Base-by-base conservation (phyloP, 1,139 yeast genomes). In the Scheffersomyces parashehatae region DNA sequence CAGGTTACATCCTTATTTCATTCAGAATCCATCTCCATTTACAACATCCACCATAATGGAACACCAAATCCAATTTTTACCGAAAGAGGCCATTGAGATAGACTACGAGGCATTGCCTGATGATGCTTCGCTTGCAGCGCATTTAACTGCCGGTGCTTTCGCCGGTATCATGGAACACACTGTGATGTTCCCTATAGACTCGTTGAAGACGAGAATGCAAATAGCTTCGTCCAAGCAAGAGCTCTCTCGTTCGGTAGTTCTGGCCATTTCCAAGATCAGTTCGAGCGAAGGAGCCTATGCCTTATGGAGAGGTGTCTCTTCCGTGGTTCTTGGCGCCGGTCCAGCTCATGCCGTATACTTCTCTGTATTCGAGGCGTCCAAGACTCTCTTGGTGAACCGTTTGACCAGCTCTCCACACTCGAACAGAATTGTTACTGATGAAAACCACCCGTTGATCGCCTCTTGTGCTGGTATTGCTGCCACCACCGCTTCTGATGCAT, bases 101-200 rank as follows among this genome's bases (percentile, higher is more conserved):
- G 97, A 91, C 60, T 93, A 93, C 64, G 99, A 93, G 65, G 85
- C 97, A 1, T 77, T 93, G 37, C 99, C 99, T 1, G 88, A 85
- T 36, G 83, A 84, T 57, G 91, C 97, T 11, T 85, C 97, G 1
- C 68, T 93, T 45, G 65, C 82, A 5, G 90, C 96, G 8, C 96
- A 91, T 62, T 75, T 93, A 51, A 62, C 66, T 12, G 99, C 99
- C 2, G 99, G 99, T 12, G 98, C 98, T 0, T 88, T 89, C 70
- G 99, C 99, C 13, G 99, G 99, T 28, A 88, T 93, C 49, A 90
- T 91, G 96, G 99, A 93, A 65, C 99, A 93, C 64, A 85, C 97
- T 2, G 90, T 93, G 35, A 89, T 93, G 97, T 93, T 85, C 62
- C 99, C 99, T 3, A 82, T 93, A 40, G 99, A 93, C 64, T 95